These are phyloP conservation scores for Skeletonema tropicum DNA, from an alignment of 108 stramenopile genomes.

Conservation along the genomic window DNA sequence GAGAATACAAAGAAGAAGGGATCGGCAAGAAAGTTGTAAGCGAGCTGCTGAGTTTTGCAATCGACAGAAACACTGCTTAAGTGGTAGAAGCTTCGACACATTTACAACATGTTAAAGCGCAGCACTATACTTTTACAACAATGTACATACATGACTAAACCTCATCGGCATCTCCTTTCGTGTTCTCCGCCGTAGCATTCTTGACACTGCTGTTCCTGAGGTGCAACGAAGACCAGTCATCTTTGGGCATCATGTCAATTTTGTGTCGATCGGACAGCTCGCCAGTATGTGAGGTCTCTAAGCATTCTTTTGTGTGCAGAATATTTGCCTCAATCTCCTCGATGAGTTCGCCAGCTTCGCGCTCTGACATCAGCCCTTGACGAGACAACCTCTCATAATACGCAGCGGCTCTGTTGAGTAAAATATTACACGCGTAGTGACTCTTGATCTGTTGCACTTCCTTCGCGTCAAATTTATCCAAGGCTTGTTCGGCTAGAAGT, in stretches of 20 bases:
- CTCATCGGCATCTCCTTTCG: neutral
- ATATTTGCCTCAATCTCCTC: constrained; percentile 52
- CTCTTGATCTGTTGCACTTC: constrained; percentile 53
- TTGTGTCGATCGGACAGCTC: neutral
- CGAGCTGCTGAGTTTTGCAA: neutral
- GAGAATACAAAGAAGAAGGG: constrained; percentile 20
- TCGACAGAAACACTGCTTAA: neutral
- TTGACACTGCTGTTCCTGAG: neutral
- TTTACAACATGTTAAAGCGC: neutral
- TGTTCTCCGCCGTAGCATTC: neutral
- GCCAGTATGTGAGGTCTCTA: neutral
- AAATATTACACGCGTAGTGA: constrained; percentile 72
- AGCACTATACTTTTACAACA: neutral
- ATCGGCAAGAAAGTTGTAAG: constrained; percentile 15
- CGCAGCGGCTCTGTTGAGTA: constrained; percentile 52
- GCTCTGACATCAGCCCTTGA: constrained; percentile 60
- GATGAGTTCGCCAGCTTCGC: constrained; percentile 62
- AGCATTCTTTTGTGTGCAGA: neutral
- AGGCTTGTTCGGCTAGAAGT: constrained; percentile 36
- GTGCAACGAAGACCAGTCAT: neutral
- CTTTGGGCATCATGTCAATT: neutral
- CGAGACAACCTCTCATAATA: constrained; percentile 50
- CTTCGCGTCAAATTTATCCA: constrained; percentile 34
- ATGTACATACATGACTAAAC: neutral
- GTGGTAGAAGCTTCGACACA: neutral